Evolutionary conservation across 768 basidiomycete genomes (phyloP).

Genomic region (Leccinum ochraceum): DNA sequence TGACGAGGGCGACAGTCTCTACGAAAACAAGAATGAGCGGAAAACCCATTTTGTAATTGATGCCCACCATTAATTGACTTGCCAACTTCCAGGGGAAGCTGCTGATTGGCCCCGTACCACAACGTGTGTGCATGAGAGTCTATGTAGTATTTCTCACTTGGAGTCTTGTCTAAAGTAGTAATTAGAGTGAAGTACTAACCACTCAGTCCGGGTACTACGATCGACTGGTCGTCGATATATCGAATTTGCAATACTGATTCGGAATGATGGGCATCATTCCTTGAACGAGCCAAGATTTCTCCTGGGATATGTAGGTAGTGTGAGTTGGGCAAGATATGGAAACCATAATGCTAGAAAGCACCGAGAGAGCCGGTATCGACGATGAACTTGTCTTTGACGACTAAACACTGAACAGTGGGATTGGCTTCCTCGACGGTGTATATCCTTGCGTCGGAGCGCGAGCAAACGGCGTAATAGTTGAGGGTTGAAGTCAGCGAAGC

Average conservation of each 20-base stretch:
- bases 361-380: constrained; percentile 56
- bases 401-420: constrained; percentile 60
- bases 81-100: constrained; percentile 65
- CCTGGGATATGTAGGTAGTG: constrained; percentile 29
- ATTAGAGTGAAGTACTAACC: constrained; percentile 44
- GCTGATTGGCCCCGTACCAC: constrained; percentile 69
- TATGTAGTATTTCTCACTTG: constrained; percentile 30
- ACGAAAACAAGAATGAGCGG: background rate
- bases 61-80: constrained; percentile 54
- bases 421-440: constrained; percentile 67
- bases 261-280: constrained; percentile 30
- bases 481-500: constrained; percentile 14
- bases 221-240: constrained; percentile 54
- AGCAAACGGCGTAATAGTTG: constrained; percentile 62
- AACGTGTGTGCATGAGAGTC: constrained; percentile 82
- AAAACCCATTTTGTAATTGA: background rate
- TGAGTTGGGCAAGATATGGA: constrained; percentile 5
- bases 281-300: constrained; percentile 40
- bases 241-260: constrained; percentile 40
- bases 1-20: constrained; percentile 67
- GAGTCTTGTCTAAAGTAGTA: background rate
- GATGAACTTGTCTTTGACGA: constrained; percentile 53
- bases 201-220: constrained; percentile 71
- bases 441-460: constrained; percentile 48
- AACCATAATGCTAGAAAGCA: constrained; percentile 33